Conservation (phyloP, 345 rosid genomes). For the Eucalyptus regnans region DNA sequence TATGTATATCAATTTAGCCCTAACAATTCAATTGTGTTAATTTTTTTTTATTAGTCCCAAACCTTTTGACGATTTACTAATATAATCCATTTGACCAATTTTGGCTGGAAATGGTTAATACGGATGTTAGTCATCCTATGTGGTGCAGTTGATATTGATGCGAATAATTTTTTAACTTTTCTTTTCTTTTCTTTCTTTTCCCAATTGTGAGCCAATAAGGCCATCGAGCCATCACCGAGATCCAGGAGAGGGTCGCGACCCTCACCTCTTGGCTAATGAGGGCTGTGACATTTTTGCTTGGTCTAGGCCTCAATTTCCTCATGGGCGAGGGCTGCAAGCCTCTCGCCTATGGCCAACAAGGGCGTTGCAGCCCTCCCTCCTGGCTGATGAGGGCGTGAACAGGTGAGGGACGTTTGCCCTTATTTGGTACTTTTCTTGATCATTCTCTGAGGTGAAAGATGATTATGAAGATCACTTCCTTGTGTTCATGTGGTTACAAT, state of each 20-base stretch:
- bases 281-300: background rate
- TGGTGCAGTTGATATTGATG: rapidly evolving
- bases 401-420: background rate
- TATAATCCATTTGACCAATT: too few species aligned
- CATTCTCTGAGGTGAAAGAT: background rate
- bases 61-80: background rate
- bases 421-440: background rate
- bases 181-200: too few species aligned
- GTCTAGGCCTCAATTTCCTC: background rate
- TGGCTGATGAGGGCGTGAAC: rapidly evolving
- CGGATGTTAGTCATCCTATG: rapidly evolving
- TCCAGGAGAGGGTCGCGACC: rapidly evolving
- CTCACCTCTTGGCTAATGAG: background rate
- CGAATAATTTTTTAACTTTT: too few species aligned
- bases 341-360: too few species aligned
- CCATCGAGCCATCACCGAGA: background rate
- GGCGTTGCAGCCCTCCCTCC: background rate
- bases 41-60: too few species aligned
- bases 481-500: background rate
- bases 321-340: too few species aligned
- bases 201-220: background rate
- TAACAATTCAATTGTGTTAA: too few species aligned
- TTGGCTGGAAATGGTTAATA: too few species aligned
- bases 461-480: background rate
- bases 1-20: too few species aligned